Conservation (phyloP, 352 stramenopile genomes). For the Peronospora tabacina region DNA sequence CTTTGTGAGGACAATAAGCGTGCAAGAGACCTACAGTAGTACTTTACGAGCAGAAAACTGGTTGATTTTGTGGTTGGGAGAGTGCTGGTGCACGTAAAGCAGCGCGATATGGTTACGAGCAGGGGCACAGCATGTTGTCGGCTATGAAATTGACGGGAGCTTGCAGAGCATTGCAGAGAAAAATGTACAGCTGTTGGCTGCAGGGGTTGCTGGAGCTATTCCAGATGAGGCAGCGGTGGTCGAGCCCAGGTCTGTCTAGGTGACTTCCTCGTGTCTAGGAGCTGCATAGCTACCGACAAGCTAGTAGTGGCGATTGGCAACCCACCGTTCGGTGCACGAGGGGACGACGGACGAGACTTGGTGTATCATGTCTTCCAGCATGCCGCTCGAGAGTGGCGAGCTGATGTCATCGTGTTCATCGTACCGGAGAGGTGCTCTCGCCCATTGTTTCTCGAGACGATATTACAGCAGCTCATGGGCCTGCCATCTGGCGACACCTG, state of each 20-base stretch:
- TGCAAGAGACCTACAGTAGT: constrained; percentile 60
- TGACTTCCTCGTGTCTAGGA: constrained; percentile 49
- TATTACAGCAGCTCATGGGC: constrained; percentile 26
- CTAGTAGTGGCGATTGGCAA: constrained; percentile 52
- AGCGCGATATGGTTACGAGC: constrained; percentile 20
- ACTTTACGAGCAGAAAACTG: constrained; percentile 49
- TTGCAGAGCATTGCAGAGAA: constrained; percentile 20
- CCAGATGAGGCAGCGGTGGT: neutral
- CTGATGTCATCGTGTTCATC: constrained; percentile 56
- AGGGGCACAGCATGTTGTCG: constrained; percentile 39
- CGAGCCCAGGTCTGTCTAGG: constrained; percentile 27
- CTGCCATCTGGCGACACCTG: neutral
- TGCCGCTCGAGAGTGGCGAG: constrained; percentile 37
- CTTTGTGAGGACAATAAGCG: constrained; percentile 25
- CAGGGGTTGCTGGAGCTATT: neutral
- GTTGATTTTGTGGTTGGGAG: constrained; percentile 33
- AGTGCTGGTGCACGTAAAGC: constrained; percentile 21
- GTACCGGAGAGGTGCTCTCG: constrained; percentile 52
- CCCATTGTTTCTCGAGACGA: constrained; percentile 31
- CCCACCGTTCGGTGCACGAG: constrained; percentile 50
- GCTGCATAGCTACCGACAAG: constrained; percentile 3
- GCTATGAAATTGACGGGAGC: constrained; percentile 49
- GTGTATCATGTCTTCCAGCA: constrained; percentile 51
- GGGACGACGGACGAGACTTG: constrained; percentile 30
- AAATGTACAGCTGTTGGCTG: constrained; percentile 10